These are phyloP conservation scores for Prosopis cineraria DNA, from an alignment of 306 rosid species.

Conservation along the genomic window DNA sequence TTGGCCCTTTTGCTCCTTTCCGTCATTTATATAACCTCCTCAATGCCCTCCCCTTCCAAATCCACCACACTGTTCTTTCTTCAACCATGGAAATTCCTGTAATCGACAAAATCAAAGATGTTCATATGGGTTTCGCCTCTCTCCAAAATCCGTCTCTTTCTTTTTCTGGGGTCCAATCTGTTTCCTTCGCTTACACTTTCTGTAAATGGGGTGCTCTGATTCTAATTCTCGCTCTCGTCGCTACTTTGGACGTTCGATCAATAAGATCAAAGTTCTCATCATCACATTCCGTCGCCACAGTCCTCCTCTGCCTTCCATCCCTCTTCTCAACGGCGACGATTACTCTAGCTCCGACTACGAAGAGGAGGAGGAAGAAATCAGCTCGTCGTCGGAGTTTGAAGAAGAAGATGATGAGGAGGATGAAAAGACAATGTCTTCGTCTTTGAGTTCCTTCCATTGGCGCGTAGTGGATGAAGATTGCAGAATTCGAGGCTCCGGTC, in stretches of 20 bases:
- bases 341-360: slow-evolving; percentile 19
- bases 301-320: slow-evolving; percentile 27
- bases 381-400: slow-evolving; percentile 35
- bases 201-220: slow-evolving; percentile 68
- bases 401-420: slow-evolving; percentile 10
- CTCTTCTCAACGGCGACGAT: slow-evolving; percentile 43
- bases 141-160: slow-evolving; percentile 42
- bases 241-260: slow-evolving; percentile 55
- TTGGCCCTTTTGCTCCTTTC: neutral
- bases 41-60: neutral
- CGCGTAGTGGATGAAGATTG: slow-evolving; percentile 40
- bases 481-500: slow-evolving; percentile 43
- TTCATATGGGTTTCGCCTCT: slow-evolving; percentile 36
- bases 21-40: neutral
- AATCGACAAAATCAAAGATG: slow-evolving; percentile 44
- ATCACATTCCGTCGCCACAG: slow-evolving; percentile 21
- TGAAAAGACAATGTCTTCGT: neutral
- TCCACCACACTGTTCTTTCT: neutral
- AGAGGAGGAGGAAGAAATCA: slow-evolving; percentile 39
- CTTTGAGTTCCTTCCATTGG: slow-evolving; percentile 18
- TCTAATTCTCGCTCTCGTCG: slow-evolving; percentile 61
- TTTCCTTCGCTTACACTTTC: slow-evolving; percentile 40
- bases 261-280: slow-evolving; percentile 43
- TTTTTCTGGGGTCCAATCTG: slow-evolving; percentile 29
- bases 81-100: slow-evolving; percentile 56